Percentiles rank a stretch among this genome's conserved stretches.
Conservation (phyloP, 2,329 filamentous ascomycete species). For the Setomelanomma holmii region DNA sequence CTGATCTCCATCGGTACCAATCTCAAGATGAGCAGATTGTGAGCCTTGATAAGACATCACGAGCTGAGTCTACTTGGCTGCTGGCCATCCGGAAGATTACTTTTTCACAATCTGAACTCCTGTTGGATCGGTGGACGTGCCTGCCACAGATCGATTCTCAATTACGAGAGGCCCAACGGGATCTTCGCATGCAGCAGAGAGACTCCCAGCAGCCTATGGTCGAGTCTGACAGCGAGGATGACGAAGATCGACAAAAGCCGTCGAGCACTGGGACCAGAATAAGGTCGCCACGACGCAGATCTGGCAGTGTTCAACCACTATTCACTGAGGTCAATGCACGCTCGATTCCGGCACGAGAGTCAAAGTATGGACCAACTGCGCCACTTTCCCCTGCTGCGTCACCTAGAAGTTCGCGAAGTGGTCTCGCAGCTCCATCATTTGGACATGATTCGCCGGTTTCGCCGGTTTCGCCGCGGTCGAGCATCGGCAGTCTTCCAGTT, state of each 20-base stretch:
- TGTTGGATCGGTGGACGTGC: slow-evolving; percentile 44
- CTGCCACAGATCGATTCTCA: slow-evolving; percentile 39
- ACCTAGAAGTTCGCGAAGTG: slow-evolving; percentile 27
- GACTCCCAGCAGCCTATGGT: slow-evolving; percentile 42
- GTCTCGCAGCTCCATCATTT: slow-evolving; percentile 12
- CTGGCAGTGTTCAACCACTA: slow-evolving; percentile 35
- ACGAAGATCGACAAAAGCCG: slow-evolving; percentile 19
- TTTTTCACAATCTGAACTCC: slow-evolving; percentile 28
- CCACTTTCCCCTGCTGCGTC: slow-evolving; percentile 39
- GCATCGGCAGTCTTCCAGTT: slow-evolving; percentile 34
- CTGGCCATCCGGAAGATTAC: slow-evolving; percentile 31
- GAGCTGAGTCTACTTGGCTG: slow-evolving; percentile 31
- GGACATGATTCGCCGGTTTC: slow-evolving; percentile 20
- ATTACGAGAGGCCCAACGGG: slow-evolving; percentile 33
- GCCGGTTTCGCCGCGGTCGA: slow-evolving; percentile 33
- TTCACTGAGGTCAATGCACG: slow-evolving; percentile 34
- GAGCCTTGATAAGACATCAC: slow-evolving; percentile 28
- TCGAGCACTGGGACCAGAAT: slow-evolving; percentile 14
- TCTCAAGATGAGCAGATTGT: slow-evolving; percentile 30
- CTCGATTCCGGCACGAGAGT: slow-evolving; percentile 27
- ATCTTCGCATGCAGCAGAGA: slow-evolving; percentile 28
- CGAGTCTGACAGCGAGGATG: slow-evolving; percentile 45
- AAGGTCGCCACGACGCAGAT: slow-evolving; percentile 17
- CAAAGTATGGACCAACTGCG: slow-evolving; percentile 25
- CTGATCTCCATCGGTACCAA: slow-evolving; percentile 35